phyloP scores from a whole-genome alignment of 1,284 basidiomycete species.

The Mycosarcoma mackinlayi region DNA sequence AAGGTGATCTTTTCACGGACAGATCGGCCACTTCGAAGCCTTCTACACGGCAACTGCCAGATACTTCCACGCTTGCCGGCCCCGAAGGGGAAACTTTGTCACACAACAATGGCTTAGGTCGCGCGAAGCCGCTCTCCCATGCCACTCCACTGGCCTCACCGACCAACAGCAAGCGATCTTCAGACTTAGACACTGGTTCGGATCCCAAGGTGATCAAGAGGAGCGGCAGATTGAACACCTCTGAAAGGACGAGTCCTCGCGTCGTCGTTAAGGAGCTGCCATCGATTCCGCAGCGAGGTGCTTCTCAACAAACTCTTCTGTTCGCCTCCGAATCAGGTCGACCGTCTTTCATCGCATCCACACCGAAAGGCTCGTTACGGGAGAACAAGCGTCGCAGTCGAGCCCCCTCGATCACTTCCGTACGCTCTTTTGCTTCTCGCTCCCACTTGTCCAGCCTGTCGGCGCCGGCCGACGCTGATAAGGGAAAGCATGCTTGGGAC shows the following conservation, averaged over 20 bases:
- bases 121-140: background rate
- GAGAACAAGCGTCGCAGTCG: conserved; percentile 43
- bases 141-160: conserved; percentile 10
- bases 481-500: conserved; percentile 24
- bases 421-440: conserved; percentile 54
- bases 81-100: too few species aligned
- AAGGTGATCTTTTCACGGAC: background rate
- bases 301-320: conserved; percentile 21
- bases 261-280: conserved; percentile 28
- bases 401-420: conserved; percentile 53
- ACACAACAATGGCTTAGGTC: background rate
- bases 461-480: conserved; percentile 19
- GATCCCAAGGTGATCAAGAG: conserved; percentile 16
- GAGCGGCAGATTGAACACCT: background rate
- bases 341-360: conserved; percentile 6
- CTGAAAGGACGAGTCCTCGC: conserved; percentile 7
- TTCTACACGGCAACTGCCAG: background rate
- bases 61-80: too few species aligned
- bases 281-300: conserved; percentile 29
- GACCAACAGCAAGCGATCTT: conserved; percentile 14
- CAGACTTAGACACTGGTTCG: background rate
- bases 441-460: conserved; percentile 42
- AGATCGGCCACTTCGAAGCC: background rate
- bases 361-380: conserved; percentile 29
- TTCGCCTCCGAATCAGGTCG: conserved; percentile 5